These are phyloP conservation scores for Coccinonectria pachysandricola DNA, from an alignment of 2,329 filamentous ascomycete species.

Conservation along the genomic window DNA sequence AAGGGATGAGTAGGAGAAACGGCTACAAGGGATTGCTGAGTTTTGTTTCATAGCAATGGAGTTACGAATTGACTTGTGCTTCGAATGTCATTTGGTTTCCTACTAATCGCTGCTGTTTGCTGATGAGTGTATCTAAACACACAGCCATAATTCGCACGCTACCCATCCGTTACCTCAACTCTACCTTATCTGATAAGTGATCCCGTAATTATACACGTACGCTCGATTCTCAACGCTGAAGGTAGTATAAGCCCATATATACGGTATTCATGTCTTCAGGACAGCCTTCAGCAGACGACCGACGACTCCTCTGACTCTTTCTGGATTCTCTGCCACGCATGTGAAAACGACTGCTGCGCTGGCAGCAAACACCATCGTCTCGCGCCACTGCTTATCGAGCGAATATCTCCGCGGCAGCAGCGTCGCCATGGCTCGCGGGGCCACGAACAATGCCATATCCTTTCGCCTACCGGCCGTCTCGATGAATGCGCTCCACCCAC, in stretches of 20 bases:
- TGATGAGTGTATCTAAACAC: too few species aligned
- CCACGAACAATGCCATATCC: slow-evolving; percentile 72
- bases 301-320: slow-evolving; percentile 56
- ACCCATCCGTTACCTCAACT: too few species aligned
- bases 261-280: too few species aligned
- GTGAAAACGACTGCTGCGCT: slow-evolving; percentile 64
- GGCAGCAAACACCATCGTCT: slow-evolving; percentile 54
- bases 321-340: slow-evolving; percentile 50
- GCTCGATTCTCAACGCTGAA: too few species aligned
- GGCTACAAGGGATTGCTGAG: too few species aligned
- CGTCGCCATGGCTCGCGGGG: slow-evolving; percentile 66
- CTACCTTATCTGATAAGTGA: too few species aligned
- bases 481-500: slow-evolving; percentile 72
- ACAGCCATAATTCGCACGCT: too few species aligned
- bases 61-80: slow-evolving; percentile 2
- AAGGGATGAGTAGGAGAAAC: slow-evolving; percentile 19
- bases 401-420: slow-evolving; percentile 61
- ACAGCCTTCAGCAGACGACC: slow-evolving; percentile 48
- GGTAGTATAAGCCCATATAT: slow-evolving; percentile 12
- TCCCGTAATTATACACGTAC: too few species aligned
- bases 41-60: slow-evolving; percentile 3
- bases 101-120: too few species aligned
- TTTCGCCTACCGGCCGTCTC: slow-evolving; percentile 56
- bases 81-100: too few species aligned
- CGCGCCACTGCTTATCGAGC: slow-evolving; percentile 52